Evolutionary conservation across 31 red algal species (phyloP).

Genomic region (Asparagopsis taxiformis): DNA sequence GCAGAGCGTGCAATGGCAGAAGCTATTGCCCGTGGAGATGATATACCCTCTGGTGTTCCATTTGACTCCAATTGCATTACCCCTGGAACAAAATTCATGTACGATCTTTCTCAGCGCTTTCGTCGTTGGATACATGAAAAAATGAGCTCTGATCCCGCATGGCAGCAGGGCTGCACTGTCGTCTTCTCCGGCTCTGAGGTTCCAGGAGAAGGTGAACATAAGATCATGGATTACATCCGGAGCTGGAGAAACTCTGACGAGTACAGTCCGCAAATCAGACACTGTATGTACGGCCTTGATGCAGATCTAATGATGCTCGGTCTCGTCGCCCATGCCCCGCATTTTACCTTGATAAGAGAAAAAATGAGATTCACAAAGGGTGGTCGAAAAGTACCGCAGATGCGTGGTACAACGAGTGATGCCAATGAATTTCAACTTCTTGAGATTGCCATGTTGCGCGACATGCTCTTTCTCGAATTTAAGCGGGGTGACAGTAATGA

Average conservation of each 20-base stretch:
- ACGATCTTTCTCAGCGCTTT: conserved; percentile 64
- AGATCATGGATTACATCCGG: conserved; percentile 97
- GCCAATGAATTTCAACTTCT: conserved; percentile 93
- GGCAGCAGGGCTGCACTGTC: conserved; percentile 89
- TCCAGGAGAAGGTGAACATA: conserved; percentile 97
- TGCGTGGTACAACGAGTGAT: conserved; percentile 59
- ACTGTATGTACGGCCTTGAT: conserved; percentile 98
- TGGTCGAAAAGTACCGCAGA: conserved; percentile 41
- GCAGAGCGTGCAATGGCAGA: conserved; percentile 79
- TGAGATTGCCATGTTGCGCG: conserved; percentile 84
- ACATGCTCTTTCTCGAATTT: conserved; percentile 95
- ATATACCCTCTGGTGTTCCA: conserved; percentile 46
- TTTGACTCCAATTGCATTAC: conserved; percentile 99
- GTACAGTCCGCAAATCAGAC: conserved; percentile 33
- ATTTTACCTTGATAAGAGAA: conserved; percentile 95
- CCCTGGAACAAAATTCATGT: conserved; percentile 96
- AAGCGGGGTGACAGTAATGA: conserved; percentile 34
- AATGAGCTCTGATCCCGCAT: conserved; percentile 82
- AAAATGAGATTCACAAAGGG: conserved; percentile 70
- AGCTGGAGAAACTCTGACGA: conserved; percentile 48
- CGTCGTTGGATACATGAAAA: conserved; percentile 80
- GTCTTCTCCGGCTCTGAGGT: conserved; percentile 86
- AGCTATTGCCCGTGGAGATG: conserved; percentile 79
- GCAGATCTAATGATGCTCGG: conserved; percentile 99
- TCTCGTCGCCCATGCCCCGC: conserved; percentile 85